Base-by-base conservation (phyloP, 2,329 filamentous ascomycete species). In the Pestalotiopsis sp. region DNA sequence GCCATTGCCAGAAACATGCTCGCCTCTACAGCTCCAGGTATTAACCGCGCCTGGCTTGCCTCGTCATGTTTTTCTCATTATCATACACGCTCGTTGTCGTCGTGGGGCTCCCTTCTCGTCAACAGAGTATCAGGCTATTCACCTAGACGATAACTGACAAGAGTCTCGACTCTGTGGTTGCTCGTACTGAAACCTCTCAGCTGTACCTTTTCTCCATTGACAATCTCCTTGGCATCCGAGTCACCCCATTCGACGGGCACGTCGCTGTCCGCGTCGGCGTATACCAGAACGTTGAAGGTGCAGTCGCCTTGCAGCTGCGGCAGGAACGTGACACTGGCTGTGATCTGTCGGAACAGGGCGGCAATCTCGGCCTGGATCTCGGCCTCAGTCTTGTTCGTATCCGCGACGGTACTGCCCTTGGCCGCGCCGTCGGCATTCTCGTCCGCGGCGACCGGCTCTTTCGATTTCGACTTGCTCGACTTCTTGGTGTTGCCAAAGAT, bases 241-340 rank as follows among this genome's bases (percentile, higher is more conserved):
- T 99, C 96, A 61, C 96, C 96, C 96, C 96, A 99, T 81, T 99
- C 96, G 69, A 99, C 91, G 4, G 96, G 96, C 14, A 99, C 96
- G 62, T 98, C 95, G 69, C 93, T 96, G 81, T 98, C 95, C 20
- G 95, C 95, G 79, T 99, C 95, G 66, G 96, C 96, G 79, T 99
- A 99, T 3, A 99, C 96, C 56, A 99, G 88, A 62, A 99, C 95
- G 78, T 99, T 99, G 86, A 99, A 99, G 12, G 96, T 98, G 85
- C 95, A 99, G 80, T 97, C 93, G 56, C 95, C 95, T 71, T 94
- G 91, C 5, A 99, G 89, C 83, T 98, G 95, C 0, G 96, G 96
- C 13, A 99, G 85, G 79, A 99, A 99, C 0, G 96, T 98, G 67
- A 99, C 96, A 0, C 94, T 97, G 1, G 96, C 96, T 1, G 96